These are phyloP conservation scores for Fraxinus anomala DNA, from an alignment of 257 asterid genomes.

Conservation along the genomic window DNA sequence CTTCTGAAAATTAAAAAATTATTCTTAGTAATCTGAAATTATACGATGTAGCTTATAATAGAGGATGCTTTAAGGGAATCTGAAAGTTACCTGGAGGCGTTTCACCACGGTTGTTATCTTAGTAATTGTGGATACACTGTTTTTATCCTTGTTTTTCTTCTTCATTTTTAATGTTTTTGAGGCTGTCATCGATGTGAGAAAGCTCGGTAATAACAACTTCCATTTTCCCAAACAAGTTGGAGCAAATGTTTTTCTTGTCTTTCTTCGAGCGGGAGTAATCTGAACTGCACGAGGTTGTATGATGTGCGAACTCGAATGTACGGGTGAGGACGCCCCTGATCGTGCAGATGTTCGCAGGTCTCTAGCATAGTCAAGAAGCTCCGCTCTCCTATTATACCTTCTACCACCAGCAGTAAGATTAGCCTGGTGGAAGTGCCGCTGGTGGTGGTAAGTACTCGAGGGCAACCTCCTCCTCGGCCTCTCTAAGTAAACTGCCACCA, in stretches of 20 bases:
- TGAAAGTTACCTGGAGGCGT: conserved; percentile 27
- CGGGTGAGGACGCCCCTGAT: conserved; percentile 23
- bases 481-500: conserved; percentile 46
- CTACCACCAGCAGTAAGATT: conserved; percentile 17
- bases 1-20: conserved; percentile 21
- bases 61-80: neutral
- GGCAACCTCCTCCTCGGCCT: conserved; percentile 23
- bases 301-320: conserved; percentile 6
- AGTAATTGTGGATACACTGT: conserved; percentile 15
- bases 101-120: conserved; percentile 34
- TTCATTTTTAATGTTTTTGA: conserved; percentile 17
- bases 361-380: conserved; percentile 50
- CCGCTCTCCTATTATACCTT: conserved; percentile 53
- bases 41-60: neutral
- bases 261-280: conserved; percentile 28
- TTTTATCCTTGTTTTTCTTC: conserved; percentile 25
- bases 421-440: conserved; percentile 25
- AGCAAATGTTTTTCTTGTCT: conserved; percentile 22
- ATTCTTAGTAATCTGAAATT: neutral
- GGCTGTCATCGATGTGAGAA: conserved; percentile 28
- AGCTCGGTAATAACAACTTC: conserved; percentile 38
- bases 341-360: conserved; percentile 41
- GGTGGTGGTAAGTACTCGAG: conserved; percentile 20
- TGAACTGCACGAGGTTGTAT: conserved; percentile 13
- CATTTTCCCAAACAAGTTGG: conserved; percentile 50